Conservation (phyloP, 768 basidiomycete genomes). For the Russula foetens region DNA sequence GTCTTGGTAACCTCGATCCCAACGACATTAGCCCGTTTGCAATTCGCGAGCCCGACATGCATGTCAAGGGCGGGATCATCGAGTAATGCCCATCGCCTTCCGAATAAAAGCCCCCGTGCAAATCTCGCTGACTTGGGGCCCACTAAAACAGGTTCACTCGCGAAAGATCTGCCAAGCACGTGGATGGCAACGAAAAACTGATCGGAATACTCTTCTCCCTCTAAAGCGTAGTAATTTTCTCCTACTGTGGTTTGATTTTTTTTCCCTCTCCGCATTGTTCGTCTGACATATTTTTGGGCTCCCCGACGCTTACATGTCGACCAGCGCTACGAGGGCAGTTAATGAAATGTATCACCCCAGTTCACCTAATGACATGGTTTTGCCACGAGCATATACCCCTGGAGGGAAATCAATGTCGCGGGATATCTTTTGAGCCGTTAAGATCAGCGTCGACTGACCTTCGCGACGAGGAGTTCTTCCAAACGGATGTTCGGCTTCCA, state of each 20-base stretch:
- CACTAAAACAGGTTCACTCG: constrained; percentile 11
- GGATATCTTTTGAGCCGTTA: background rate
- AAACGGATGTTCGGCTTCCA: too few relatives aligned
- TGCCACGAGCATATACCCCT: background rate
- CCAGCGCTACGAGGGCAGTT: background rate
- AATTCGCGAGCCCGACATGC: constrained; percentile 81
- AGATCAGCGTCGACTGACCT: background rate
- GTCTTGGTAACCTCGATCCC: constrained; percentile 76
- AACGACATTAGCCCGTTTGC: constrained; percentile 87
- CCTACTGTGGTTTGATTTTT: background rate
- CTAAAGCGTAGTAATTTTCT: background rate
- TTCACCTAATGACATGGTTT: background rate
- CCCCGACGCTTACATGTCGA: background rate
- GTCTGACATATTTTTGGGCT: background rate
- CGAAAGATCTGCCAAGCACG: constrained; percentile 13
- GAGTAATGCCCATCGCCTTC: constrained; percentile 37
- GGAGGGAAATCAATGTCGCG: background rate
- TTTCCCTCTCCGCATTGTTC: background rate
- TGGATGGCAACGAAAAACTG: constrained; percentile 3
- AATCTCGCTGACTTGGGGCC: background rate
- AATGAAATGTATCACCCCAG: background rate
- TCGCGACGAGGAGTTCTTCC: too few relatives aligned
- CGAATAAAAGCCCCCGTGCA: constrained; percentile 6
- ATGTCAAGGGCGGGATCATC: constrained; percentile 64
- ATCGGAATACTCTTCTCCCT: constrained; percentile 3